These are phyloP conservation scores for Arthrobotrys conoides DNA, from an alignment of 2,329 filamentous ascomycete genomes.

Conservation along the genomic window DNA sequence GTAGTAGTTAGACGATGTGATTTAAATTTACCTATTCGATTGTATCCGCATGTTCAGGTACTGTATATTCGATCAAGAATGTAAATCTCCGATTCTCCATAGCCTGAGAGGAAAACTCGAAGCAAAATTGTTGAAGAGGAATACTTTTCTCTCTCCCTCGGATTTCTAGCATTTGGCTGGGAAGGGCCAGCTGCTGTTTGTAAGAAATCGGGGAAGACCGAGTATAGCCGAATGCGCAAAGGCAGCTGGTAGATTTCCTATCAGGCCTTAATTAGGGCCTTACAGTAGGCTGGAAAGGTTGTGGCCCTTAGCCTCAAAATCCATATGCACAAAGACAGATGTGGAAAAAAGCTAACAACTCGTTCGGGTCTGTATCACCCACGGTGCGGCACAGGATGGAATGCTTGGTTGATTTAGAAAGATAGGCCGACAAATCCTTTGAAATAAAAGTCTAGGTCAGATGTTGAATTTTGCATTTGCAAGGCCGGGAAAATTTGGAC, in stretches of 20 bases:
- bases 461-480: too few species aligned
- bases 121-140: too few species aligned
- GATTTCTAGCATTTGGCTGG: too few species aligned
- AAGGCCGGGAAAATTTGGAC: too few species aligned
- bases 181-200: too few species aligned
- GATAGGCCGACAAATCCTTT: neutral
- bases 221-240: neutral
- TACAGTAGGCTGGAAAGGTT: neutral
- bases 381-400: neutral
- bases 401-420: neutral
- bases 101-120: too few species aligned
- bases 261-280: constrained; percentile 1
- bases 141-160: too few species aligned
- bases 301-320: neutral
- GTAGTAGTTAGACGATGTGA: neutral
- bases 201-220: neutral
- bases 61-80: too few species aligned
- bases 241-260: neutral
- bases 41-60: too few species aligned
- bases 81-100: too few species aligned
- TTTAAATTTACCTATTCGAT: neutral
- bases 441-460: neutral
- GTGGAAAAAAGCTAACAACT: neutral
- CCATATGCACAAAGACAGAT: neutral
- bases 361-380: neutral